Conservation (phyloP, 1,284 basidiomycete genomes). For the Amylostereum chailletii region DNA sequence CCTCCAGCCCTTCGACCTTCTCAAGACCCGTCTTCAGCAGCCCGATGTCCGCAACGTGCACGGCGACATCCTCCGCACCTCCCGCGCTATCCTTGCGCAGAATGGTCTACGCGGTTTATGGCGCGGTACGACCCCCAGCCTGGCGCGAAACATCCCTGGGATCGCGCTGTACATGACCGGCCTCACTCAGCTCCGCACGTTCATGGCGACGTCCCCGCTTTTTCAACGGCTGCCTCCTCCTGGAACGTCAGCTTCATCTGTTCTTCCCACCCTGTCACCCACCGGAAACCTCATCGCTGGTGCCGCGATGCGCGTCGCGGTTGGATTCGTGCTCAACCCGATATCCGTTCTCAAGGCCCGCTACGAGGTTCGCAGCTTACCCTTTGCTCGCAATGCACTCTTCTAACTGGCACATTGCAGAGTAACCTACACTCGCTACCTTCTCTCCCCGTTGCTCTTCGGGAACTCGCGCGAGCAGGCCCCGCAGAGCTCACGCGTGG, state of each 20-base stretch:
- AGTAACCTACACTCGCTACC: background rate
- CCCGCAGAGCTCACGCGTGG: slow-evolving; percentile 83
- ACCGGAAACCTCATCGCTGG: slow-evolving; percentile 88
- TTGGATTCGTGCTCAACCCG: slow-evolving; percentile 89
- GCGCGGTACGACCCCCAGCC: slow-evolving; percentile 80
- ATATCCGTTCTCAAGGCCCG: slow-evolving; percentile 93
- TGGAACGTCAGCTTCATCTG: slow-evolving; percentile 30
- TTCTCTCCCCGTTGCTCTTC: slow-evolving; percentile 54
- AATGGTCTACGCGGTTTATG: slow-evolving; percentile 69
- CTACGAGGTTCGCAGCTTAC: slow-evolving; percentile 64
- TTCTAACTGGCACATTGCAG: background rate
- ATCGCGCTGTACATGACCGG: slow-evolving; percentile 90
- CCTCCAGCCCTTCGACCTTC: slow-evolving; percentile 80
- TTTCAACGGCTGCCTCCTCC: slow-evolving; percentile 32
- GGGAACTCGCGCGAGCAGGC: slow-evolving; percentile 61
- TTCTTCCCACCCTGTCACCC: slow-evolving; percentile 70
- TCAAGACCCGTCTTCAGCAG: slow-evolving; percentile 87
- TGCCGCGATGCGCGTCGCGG: slow-evolving; percentile 74
- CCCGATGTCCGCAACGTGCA: slow-evolving; percentile 39
- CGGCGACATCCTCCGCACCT: slow-evolving; percentile 36
- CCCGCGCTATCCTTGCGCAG: slow-evolving; percentile 49
- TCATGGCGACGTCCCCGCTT: slow-evolving; percentile 60
- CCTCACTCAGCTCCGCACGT: slow-evolving; percentile 67
- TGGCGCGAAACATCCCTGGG: slow-evolving; percentile 85
- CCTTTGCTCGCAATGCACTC: no score